A percentile compares a stretch with the other conserved stretches of the same genome.
Conservation (phyloP, 257 asterid species). For the Petrea volubilis region DNA sequence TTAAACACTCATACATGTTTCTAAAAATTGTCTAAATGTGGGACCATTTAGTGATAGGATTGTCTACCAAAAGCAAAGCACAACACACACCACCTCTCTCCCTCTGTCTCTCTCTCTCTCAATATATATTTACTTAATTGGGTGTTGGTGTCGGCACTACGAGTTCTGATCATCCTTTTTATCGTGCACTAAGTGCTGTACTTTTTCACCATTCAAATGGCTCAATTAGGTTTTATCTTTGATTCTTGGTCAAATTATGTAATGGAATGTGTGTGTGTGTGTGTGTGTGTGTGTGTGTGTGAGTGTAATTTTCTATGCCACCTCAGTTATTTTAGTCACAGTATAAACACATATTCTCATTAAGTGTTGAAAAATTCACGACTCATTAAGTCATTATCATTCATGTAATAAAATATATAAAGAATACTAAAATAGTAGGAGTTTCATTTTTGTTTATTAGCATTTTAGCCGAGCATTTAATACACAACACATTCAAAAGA, state of each 20-base stretch:
- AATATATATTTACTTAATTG: background rate
- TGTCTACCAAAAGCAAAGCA: constrained; percentile 57
- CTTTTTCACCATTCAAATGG: background rate
- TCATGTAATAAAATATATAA: too few species aligned
- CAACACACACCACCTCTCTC: constrained; percentile 8
- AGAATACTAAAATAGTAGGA: too few species aligned
- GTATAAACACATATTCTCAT: too few species aligned
- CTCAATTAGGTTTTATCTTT: background rate
- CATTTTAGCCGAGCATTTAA: too few species aligned
- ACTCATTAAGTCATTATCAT: too few species aligned
- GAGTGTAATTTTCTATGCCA: too few species aligned
- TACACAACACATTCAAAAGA: too few species aligned
- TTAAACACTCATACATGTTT: constrained; percentile 21
- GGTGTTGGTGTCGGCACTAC: background rate
- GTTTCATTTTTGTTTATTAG: too few species aligned
- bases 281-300: too few species aligned
- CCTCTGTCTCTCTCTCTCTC: background rate
- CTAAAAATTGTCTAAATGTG: constrained; percentile 16
- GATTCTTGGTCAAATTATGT: background rate
- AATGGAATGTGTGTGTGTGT: too few species aligned
- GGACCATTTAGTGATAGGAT: constrained; percentile 38
- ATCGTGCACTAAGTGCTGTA: background rate
- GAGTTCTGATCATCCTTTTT: background rate
- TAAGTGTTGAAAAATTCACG: too few species aligned
- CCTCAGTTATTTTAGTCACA: too few species aligned